A percentile compares a stretch with the other conserved stretches of the same genome.
Conservation (phyloP, 345 rosid genomes). For the Citrus mangshanensis region DNA sequence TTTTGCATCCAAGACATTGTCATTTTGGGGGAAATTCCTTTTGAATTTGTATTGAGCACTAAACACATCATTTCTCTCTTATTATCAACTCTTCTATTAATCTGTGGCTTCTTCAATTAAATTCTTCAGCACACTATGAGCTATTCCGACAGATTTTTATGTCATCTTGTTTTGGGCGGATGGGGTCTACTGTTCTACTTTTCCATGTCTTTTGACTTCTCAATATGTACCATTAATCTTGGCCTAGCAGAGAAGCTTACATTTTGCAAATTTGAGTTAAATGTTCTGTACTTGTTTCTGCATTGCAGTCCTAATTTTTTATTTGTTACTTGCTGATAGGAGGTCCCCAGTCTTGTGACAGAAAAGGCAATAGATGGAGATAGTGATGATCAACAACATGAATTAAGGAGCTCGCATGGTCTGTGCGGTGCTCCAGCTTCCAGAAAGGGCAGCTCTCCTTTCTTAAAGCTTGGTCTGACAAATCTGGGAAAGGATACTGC, state of each 20-base stretch:
- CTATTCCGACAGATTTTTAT: neutral
- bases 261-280: neutral
- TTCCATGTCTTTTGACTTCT: neutral
- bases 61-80: neutral
- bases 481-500: slow-evolving; percentile 40
- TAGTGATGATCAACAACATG: slow-evolving; percentile 30
- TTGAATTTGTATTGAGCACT: neutral
- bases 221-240: neutral
- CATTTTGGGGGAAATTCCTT: neutral
- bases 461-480: slow-evolving; percentile 29
- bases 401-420: slow-evolving; percentile 3
- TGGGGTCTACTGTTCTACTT: neutral
- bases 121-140: neutral
- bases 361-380: slow-evolving; percentile 28
- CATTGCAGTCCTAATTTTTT: slow-evolving; percentile 6
- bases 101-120: neutral
- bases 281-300: neutral
- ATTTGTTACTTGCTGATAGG: slow-evolving; percentile 38
- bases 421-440: slow-evolving; percentile 11
- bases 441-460: slow-evolving; percentile 23
- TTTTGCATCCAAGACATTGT: neutral
- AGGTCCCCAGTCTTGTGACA: slow-evolving; percentile 22
- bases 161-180: neutral
- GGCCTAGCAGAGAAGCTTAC: neutral
- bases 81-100: neutral